Evolutionary conservation across 306 rosid species (phyloP), one percentile per base, ranked within the genome.

Genomic region (Quillaja saponaria): DNA sequence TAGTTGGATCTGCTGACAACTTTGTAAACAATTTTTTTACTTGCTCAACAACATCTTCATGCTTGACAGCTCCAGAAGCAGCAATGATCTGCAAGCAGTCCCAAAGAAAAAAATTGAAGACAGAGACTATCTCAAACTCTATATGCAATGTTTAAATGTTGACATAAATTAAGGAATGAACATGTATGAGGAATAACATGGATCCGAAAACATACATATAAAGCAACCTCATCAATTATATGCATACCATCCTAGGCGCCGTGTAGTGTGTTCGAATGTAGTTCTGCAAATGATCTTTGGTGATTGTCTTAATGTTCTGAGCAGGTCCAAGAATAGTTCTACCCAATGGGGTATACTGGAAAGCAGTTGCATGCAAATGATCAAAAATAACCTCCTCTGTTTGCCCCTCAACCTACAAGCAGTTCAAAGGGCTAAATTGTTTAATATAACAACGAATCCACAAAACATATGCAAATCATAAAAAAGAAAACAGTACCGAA

Each of bases 301-400:
- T 87, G 60, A 90, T 90, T 52, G 97, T 87, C 75, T 63, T 85
- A 25, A 90, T 84, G 61, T 90, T 90, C 57, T 82, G 77, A 59
- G 94, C 85, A 55, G 97, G 95, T 53, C 97, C 97, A 38, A 90
- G 87, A 69, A 87, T 90, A 10, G 96, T 90, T 85, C 97, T 85
- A 46, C 96, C 97, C 48, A 90, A 81, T 53, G 97, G 95, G 65
- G 94, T 83, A 65, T 90, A 85, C 70, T 90, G 97, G 87, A 90
- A 90, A 37, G 97, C 97, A 73, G 94, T 87, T 60, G 97, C 96
- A 7, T 90, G 97, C 60, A 90, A 80, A 68, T 90, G 97, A 54
- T 87, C 96, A 51, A 87, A 90, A 40, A 90, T 80, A 14, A 90
- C 97, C 80, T 87, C 96, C 66, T 87, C 97, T 1, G 92, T 86